Base-by-base conservation (phyloP, 805 yeast genomes). In the Yarrowia sp. region DNA sequence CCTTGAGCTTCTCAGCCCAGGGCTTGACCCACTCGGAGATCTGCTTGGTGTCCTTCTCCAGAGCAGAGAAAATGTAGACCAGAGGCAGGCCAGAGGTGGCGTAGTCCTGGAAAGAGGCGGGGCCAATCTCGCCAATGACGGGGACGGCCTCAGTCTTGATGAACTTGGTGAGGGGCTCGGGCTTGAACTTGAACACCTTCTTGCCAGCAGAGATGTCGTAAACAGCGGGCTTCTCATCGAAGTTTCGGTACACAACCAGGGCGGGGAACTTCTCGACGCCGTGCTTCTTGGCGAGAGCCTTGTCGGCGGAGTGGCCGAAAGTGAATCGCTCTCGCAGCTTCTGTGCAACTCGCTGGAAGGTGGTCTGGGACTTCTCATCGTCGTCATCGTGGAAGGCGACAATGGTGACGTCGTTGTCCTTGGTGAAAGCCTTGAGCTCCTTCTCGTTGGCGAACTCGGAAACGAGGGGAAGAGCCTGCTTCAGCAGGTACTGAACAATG, bases 61-160 rank as follows among this genome's bases (percentile, higher is more conserved):
- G 80, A 73, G 85, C 86, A 82, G 90, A 92, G 83, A 95, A 95
- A 79, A 90, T 87, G 84, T 93, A 94, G 68, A 91, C 96, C 73
- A 95, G 81, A 71, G 99, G 99, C 69, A 87, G 72, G 43, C 86
- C 84, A 70, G 92, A 81, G 69, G 83, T 80, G 84, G 91, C 86
- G 83, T 93, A 95, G 50, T 83, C 77, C 79, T 84, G 82, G 84
- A 89, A 95, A 72, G 95, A 89, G 67, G 85, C 83, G 72, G 95
- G 92, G 75, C 87, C 87, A 72, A 94, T 86, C 80, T 93, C 97
- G 76, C 97, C 97, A 74, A 93, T 89, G 75, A 85, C 83, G 69
- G 98, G 97, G 77, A 90, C 84, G 61, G 89, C 79, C 81, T 92
- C 95, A 72, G 80, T 78, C 68, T 80, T 78, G 73, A 88, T 80